These are phyloP conservation scores for Dactylellina cionopaga DNA, from an alignment of 2,329 filamentous ascomycete genomes.

Conservation along the genomic window DNA sequence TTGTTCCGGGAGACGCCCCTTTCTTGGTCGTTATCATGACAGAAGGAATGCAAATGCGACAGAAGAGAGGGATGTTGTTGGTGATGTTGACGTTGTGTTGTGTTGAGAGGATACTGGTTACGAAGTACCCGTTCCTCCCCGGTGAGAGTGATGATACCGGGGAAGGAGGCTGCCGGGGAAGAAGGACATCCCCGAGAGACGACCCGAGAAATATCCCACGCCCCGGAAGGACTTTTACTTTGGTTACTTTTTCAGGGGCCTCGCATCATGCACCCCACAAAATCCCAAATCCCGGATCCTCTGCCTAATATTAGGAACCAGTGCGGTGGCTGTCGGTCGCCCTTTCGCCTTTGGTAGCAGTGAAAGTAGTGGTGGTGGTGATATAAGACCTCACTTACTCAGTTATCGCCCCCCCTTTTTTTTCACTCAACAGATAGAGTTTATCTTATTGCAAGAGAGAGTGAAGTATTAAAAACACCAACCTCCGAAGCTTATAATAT, in stretches of 20 bases:
- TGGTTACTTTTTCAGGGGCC: slow-evolving; percentile 48
- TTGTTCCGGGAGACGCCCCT: slow-evolving; percentile 46
- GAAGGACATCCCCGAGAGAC: slow-evolving; percentile 8
- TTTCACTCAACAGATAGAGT: no score
- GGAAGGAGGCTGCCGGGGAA: no score
- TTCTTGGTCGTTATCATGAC: slow-evolving; percentile 33
- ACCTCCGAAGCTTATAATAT: no score
- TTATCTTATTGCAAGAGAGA: no score
- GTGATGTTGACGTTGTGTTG: slow-evolving; percentile 3
- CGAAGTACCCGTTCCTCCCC: no score
- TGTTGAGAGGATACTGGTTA: neutral
- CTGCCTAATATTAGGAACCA: slow-evolving; percentile 51
- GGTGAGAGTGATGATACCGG: no score
- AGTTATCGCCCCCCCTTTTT: no score
- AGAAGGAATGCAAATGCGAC: slow-evolving; percentile 3
- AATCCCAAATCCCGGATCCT: slow-evolving; percentile 38
- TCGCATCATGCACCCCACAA: slow-evolving; percentile 52
- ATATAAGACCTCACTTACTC: no score
- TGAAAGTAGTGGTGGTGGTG: no score
- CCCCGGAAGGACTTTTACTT: no score
- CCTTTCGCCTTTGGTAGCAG: slow-evolving; percentile 20
- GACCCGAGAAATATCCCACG: neutral
- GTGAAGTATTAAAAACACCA: no score
- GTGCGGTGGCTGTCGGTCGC: slow-evolving; percentile 32
- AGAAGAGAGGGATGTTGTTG: slow-evolving; percentile 4